Evolutionary conservation across 192 early-diverging fungal species (phyloP).

Genomic region (Coemansia sp.): DNA sequence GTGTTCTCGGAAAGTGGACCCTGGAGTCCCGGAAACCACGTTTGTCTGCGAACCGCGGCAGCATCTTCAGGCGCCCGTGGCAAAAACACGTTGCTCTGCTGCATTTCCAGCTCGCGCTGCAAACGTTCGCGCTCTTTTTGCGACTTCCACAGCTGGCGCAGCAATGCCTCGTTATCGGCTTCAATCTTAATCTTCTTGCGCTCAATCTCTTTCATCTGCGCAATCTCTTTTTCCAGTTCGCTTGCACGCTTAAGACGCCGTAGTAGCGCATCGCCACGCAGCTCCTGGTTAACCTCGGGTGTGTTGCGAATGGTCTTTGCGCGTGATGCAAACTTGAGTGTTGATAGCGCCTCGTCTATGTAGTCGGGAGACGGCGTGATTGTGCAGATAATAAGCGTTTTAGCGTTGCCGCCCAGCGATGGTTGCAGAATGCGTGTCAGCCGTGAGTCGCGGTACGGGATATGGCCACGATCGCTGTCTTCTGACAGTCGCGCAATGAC

Average conservation of each 20-base stretch:
- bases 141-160: conserved; percentile 52
- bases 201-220: conserved; percentile 53
- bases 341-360: conserved; percentile 85
- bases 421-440: conserved; percentile 91
- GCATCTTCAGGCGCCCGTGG: conserved; percentile 11
- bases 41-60: conserved; percentile 39
- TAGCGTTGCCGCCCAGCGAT: conserved; percentile 87
- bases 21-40: conserved; percentile 53
- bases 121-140: conserved; percentile 51
- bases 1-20: conserved; percentile 8
- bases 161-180: conserved; percentile 47
- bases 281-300: conserved; percentile 77
- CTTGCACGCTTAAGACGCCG: conserved; percentile 47
- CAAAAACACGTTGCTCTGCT: conserved; percentile 37
- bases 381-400: conserved; percentile 89
- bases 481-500: conserved; percentile 89
- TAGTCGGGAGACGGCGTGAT: conserved; percentile 77
- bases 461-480: conserved; percentile 66
- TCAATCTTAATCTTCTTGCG: conserved; percentile 53
- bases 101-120: conserved; percentile 43
- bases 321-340: conserved; percentile 91
- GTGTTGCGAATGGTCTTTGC: conserved; percentile 86
- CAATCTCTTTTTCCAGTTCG: conserved; percentile 54
- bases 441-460: conserved; percentile 97
- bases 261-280: conserved; percentile 53